Evolutionary conservation across 2,329 filamentous ascomycete species (phyloP).

Genomic region (Talaromyces funiculosus): DNA sequence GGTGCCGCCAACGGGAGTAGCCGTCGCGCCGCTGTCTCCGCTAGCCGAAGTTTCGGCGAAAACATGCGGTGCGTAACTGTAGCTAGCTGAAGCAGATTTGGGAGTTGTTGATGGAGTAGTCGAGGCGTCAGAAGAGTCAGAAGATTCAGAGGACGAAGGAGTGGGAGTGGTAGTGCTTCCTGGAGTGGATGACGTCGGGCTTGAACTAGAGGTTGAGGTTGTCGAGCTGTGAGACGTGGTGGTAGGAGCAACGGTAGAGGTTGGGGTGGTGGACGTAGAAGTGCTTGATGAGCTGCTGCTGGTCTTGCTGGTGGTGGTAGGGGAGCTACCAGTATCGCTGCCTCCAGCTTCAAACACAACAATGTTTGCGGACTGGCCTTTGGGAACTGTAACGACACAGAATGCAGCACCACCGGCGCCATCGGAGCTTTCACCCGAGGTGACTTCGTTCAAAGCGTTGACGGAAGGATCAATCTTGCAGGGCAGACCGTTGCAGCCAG

Average conservation of each 20-base stretch:
- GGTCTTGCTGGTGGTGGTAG: conserved; percentile 20
- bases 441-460: conserved; percentile 54
- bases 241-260: conserved; percentile 15
- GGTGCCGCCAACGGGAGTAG: conserved; percentile 1
- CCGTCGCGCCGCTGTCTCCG: not conserved
- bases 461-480: conserved; percentile 63
- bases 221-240: conserved; percentile 18
- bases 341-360: conserved; percentile 51
- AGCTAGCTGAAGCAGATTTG: conserved; percentile 20
- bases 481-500: conserved; percentile 65
- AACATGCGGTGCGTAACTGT: conserved; percentile 27
- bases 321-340: conserved; percentile 25
- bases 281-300: conserved; percentile 3
- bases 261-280: conserved; percentile 12
- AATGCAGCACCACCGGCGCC: conserved; percentile 66
- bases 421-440: conserved; percentile 46
- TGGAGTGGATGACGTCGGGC: conserved; percentile 17
- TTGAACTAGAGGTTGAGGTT: conserved; percentile 16
- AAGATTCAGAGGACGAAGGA: conserved; percentile 8
- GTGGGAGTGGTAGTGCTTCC: not conserved
- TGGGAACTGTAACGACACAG: conserved; percentile 70
- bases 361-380: conserved; percentile 61
- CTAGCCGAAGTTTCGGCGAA: conserved; percentile 17
- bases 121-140: conserved; percentile 1
- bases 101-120: conserved; percentile 5